A percentile compares a stretch with the other conserved stretches of the same genome.
These are phyloP conservation scores for Daldinia decipiens DNA, from an alignment of 495 filamentous ascomycete species.

Conservation along the genomic window DNA sequence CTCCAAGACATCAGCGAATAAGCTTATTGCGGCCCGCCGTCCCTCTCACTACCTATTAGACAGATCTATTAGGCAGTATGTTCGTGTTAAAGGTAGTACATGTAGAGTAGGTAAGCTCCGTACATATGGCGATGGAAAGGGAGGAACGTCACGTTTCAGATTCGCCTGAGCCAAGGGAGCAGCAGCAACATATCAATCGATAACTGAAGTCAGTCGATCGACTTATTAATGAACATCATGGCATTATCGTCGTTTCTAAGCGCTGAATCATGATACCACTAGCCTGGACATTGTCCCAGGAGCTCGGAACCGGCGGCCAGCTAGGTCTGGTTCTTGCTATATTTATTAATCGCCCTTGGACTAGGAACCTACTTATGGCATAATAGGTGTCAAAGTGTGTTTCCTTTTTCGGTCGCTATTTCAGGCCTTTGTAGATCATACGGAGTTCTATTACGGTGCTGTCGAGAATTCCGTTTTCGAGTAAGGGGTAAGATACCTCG, in stretches of 20 bases:
- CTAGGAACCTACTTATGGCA: not conserved
- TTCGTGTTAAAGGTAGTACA: not conserved
- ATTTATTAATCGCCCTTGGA: not conserved
- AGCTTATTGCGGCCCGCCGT: constrained; percentile 6
- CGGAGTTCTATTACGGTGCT: constrained; percentile 30
- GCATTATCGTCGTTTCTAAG: not conserved
- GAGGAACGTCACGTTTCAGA: constrained; percentile 24
- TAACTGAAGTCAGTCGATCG: not conserved
- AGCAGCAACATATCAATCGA: not conserved
- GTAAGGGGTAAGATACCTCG: too few relatives aligned
- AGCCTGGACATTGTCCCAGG: constrained; percentile 27
- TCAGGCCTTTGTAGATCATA: constrained; percentile 8
- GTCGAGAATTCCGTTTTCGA: constrained; percentile 19
- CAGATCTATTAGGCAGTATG: constrained; percentile 27
- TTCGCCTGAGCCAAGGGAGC: constrained; percentile 11
- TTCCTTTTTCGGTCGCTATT: too few relatives aligned
- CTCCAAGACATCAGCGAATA: constrained; percentile 20
- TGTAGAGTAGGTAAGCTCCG: not conserved
- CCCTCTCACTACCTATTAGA: constrained; percentile 12
- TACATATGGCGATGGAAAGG: not conserved
- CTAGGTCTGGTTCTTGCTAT: constrained; percentile 10
- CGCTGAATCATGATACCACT: constrained; percentile 27
- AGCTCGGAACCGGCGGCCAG: constrained; percentile 34
- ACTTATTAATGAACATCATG: not conserved
- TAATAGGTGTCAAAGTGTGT: not conserved